Base-by-base conservation (phyloP, 2,329 filamentous ascomycete genomes). In the Xylaria sp. region DNA sequence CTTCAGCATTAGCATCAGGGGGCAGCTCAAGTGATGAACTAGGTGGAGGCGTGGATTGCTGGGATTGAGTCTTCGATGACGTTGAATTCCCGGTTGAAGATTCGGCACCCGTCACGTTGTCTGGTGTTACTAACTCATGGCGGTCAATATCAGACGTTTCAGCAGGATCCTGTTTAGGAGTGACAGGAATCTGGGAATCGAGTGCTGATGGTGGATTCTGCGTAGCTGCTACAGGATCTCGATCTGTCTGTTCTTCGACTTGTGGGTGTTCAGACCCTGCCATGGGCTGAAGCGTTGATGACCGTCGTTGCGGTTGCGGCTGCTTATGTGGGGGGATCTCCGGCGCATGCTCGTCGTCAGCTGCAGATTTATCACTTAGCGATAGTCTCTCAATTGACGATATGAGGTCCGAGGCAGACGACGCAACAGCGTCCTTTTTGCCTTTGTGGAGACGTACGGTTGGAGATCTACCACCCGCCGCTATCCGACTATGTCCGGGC, bases 381-480 rank as follows among this genome's bases (percentile, higher is more conserved):
- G 71, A 70, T 66, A 75, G 65, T 59, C 67, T 74, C 56, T 72
- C 71, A 65, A 76, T 68, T 35, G 68, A 70, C 54, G 72, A 70
- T 57, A 71, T 66, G 55, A 67, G 63, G 50, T 66, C 61, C 46
- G 67, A 69, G 64, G 65, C 60, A 49, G 67, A 66, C 56, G 67
- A 50, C 54, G 60, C 59, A 50, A 59, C 57, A 61, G 69, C 59
- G 62, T 68, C 66, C 57, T 59, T 57, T 58, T 54, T 63, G 61
- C 62, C 64, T 62, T 62, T 58, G 54, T 52, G 65, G 37, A 62
- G 58, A 71, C 68, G 67, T 70, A 71, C 69, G 63, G 67, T 66
- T 61, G 71, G 65, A 59, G 67, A 63, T 58, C 58, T 67, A 54
- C 58, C 62, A 35, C 62, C 63, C 23, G 59, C 60, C 55, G 58